A percentile compares a stretch with the other conserved stretches of the same genome.
Evolutionary conservation across 1,284 basidiomycete species (phyloP).

Genomic region (Marasmius oreades): DNA sequence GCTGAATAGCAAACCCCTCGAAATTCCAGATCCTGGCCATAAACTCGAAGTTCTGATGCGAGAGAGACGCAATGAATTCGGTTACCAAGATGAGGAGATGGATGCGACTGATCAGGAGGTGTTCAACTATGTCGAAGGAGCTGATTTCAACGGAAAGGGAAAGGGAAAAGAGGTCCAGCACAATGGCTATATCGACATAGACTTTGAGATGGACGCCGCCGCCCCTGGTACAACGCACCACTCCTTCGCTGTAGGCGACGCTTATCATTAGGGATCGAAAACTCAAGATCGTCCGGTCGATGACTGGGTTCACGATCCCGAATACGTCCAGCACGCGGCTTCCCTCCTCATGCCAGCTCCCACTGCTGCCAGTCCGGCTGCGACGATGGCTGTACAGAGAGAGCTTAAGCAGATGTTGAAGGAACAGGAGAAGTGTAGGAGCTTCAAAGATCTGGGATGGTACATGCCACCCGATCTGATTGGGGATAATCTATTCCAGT

Average conservation of each 20-base stretch:
- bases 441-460: conserved; percentile 56
- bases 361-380: conserved; percentile 41
- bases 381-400: conserved; percentile 50
- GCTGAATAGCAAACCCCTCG: conserved; percentile 30
- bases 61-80: conserved; percentile 32
- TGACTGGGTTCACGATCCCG: conserved; percentile 52
- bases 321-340: conserved; percentile 42
- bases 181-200: conserved; percentile 18
- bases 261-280: conserved; percentile 17
- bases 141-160: conserved; percentile 1
- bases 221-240: background rate
- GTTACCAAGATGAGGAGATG: conserved; percentile 35
- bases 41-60: conserved; percentile 44
- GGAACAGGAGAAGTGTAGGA: conserved; percentile 48
- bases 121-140: conserved; percentile 26
- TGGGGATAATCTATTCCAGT: conserved; percentile 63
- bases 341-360: conserved; percentile 52
- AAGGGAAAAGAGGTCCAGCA: conserved; percentile 4
- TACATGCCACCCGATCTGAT: conserved; percentile 56
- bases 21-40: conserved; percentile 52
- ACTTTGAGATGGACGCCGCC: conserved; percentile 10
- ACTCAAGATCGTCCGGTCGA: conserved; percentile 24
- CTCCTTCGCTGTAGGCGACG: background rate
- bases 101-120: conserved; percentile 49
- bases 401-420: conserved; percentile 53